These are phyloP conservation scores for Phalaenopsis equestris DNA, from an alignment of 106 monocot species.

Conservation along the genomic window DNA sequence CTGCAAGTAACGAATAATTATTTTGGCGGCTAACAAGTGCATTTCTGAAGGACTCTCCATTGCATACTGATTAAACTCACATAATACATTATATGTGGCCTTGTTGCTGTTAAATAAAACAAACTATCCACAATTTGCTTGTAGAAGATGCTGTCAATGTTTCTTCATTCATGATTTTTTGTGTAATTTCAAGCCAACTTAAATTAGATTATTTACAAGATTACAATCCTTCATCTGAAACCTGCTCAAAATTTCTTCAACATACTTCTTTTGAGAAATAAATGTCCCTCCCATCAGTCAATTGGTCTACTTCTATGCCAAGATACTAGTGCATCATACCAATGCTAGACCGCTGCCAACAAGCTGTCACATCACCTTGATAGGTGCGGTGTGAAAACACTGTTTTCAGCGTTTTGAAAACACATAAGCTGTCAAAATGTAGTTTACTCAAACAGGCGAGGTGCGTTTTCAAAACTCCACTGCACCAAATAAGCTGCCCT, in stretches of 20 bases:
- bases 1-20: too few species aligned
- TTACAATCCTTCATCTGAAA: slow-evolving; percentile 18
- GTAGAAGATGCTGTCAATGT: neutral
- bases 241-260: slow-evolving; percentile 2
- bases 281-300: neutral
- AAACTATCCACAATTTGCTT: slow-evolving; percentile 13
- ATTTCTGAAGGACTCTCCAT: slow-evolving; percentile 13
- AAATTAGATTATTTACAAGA: slow-evolving; percentile 11
- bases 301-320: slow-evolving; percentile 5
- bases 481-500: too few species aligned
- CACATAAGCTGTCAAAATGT: too few species aligned
- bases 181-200: slow-evolving; percentile 9
- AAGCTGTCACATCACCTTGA: too few species aligned
- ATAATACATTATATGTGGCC: slow-evolving; percentile 25
- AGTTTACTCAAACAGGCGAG: too few species aligned
- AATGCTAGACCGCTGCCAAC: too few species aligned
- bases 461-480: too few species aligned
- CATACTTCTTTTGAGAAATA: slow-evolving; percentile 1
- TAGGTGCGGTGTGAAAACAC: too few species aligned
- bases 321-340: neutral
- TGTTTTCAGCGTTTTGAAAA: too few species aligned
- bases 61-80: slow-evolving; percentile 15
- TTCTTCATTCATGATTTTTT: slow-evolving; percentile 11
- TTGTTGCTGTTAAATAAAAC: slow-evolving; percentile 21
- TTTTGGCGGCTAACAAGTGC: neutral